Conservation (phyloP, 1,284 basidiomycete species). For the Cryptococcus sp. region DNA sequence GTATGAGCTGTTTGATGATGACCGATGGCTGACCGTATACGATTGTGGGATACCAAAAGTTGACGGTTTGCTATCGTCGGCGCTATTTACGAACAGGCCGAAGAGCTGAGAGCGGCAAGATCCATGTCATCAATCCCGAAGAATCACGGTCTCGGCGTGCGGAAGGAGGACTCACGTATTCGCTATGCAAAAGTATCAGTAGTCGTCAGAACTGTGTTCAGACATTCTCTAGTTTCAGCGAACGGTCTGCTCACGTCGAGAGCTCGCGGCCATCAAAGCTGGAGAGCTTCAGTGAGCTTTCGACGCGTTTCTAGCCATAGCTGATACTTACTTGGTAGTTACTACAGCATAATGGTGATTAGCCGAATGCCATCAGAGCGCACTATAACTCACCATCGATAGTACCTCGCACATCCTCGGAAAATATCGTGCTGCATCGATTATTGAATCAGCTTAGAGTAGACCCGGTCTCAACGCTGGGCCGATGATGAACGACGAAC, state of each 20-base stretch:
- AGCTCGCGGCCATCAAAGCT: constrained; percentile 24
- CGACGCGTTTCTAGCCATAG: background rate
- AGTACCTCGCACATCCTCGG: constrained; percentile 26
- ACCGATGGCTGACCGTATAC: constrained; percentile 18
- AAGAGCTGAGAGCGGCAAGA: constrained; percentile 17
- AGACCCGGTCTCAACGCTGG: background rate
- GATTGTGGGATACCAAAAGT: constrained; percentile 23
- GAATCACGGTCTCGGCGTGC: background rate
- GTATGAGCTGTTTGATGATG: background rate
- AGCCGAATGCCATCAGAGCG: background rate
- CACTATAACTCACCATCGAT: constrained; percentile 21
- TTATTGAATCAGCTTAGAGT: background rate
- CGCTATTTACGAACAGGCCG: constrained; percentile 26
- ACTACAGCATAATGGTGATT: constrained; percentile 10
- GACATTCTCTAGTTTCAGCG: background rate
- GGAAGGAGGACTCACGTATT: constrained; percentile 5
- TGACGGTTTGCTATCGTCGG: constrained; percentile 19
- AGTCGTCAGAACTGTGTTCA: background rate
- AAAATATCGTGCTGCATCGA: constrained; percentile 24
- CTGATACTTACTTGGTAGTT: constrained; percentile 16
- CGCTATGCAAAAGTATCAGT: constrained; percentile 7
- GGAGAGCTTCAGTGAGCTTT: background rate
- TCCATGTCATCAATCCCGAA: constrained; percentile 15
- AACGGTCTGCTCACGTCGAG: constrained; percentile 15
- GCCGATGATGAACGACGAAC: constrained; percentile 6